These are phyloP conservation scores for Saccharomyces hybrid DNA, from an alignment of 1,139 yeast species.

Conservation along the genomic window DNA sequence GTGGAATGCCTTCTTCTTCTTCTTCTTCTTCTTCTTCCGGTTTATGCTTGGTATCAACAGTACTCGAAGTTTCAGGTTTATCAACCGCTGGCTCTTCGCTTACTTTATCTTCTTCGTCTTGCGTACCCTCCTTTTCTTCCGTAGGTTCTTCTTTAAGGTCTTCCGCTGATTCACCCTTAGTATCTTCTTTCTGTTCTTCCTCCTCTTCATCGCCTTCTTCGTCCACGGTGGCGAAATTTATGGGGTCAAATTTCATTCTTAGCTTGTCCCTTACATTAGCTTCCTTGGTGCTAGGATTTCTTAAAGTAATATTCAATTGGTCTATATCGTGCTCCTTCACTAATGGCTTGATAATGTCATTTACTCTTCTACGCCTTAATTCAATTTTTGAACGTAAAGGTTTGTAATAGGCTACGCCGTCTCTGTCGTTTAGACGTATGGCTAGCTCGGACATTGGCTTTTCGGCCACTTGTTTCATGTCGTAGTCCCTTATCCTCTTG, in stretches of 20 bases:
- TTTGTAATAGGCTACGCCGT: constrained; percentile 59
- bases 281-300: constrained; percentile 31
- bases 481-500: constrained; percentile 70
- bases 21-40: neutral
- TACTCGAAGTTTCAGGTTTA: no score
- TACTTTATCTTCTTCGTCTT: neutral
- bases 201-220: constrained; percentile 32
- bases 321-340: constrained; percentile 37
- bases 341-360: constrained; percentile 37
- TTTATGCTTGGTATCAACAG: no score
- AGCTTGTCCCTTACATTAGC: constrained; percentile 29
- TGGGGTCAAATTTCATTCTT: constrained; percentile 32
- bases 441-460: constrained; percentile 48
- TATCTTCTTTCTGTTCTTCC: constrained; percentile 3
- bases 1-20: neutral
- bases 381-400: constrained; percentile 75
- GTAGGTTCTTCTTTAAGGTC: neutral
- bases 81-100: no score
- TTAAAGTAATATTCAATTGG: constrained; percentile 31
- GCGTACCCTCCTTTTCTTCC: constrained; percentile 1
- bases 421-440: constrained; percentile 44
- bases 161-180: constrained; percentile 1
- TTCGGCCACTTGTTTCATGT: constrained; percentile 51
- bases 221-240: constrained; percentile 31
- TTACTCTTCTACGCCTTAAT: constrained; percentile 74